Conservation (phyloP, 495 filamentous ascomycete species). For the Xylaria longipes region DNA sequence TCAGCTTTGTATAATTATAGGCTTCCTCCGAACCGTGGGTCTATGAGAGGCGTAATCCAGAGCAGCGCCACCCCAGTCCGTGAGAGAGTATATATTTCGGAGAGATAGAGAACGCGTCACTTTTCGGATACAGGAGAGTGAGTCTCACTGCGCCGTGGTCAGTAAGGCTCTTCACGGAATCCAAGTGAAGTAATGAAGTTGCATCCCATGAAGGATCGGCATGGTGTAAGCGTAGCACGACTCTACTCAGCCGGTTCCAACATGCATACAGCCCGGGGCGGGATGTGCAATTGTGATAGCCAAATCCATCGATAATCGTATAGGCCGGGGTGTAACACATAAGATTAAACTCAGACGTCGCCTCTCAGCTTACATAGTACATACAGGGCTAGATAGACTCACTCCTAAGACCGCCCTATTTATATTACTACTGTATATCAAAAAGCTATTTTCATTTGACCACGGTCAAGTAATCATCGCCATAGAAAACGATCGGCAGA, state of each 20-base stretch:
- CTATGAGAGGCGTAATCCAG: neutral
- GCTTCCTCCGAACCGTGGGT: neutral
- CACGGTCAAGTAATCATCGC: neutral
- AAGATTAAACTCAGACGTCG: neutral
- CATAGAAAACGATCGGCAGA: conserved; percentile 8
- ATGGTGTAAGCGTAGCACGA: conserved; percentile 4
- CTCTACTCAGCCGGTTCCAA: conserved; percentile 3
- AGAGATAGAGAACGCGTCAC: neutral
- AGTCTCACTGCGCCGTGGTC: neutral
- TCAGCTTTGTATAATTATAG: neutral
- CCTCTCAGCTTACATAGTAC: conserved; percentile 20
- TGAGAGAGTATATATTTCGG: neutral
- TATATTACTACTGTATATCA: neutral
- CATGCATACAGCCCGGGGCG: neutral
- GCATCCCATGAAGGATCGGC: conserved; percentile 17
- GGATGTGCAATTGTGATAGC: conserved; percentile 8
- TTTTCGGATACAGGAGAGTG: neutral
- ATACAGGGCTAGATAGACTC: neutral
- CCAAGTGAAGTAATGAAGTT: neutral
- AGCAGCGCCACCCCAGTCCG: conserved; percentile 4
- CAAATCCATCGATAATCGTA: neutral
- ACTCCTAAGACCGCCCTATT: neutral
- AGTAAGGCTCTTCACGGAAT: conserved; percentile 1
- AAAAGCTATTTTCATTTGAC: neutral
- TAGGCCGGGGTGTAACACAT: neutral